A percentile compares a stretch with the other conserved stretches of the same genome.
phyloP scores from a whole-genome alignment of 148 eudicot genomes.

The Vaccinium myrtillus region DNA sequence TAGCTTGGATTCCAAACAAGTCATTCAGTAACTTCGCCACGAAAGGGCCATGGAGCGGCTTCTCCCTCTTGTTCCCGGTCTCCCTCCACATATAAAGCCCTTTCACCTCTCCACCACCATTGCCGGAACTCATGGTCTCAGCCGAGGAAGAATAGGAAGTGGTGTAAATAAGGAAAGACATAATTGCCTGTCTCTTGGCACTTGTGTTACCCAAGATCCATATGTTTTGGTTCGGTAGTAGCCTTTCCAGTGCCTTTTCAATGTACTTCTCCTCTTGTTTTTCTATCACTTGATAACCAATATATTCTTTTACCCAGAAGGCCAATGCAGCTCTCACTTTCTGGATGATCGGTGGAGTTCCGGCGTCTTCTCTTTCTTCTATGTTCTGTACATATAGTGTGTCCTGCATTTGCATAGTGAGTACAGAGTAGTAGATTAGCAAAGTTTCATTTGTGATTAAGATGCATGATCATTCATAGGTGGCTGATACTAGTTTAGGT shows the following conservation, averaged over 20 bases:
- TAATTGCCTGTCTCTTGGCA: conserved; percentile 32
- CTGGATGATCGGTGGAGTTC: conserved; percentile 46
- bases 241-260: conserved; percentile 29
- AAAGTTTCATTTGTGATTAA: background rate
- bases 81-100: conserved; percentile 19
- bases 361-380: conserved; percentile 45
- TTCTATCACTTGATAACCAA: conserved; percentile 34
- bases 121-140: background rate
- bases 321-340: conserved; percentile 43
- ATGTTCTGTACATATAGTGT: conserved; percentile 36
- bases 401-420: conserved; percentile 23
- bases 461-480: background rate
- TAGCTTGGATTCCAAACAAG: conserved; percentile 55
- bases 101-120: background rate
- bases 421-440: background rate
- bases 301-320: conserved; percentile 52
- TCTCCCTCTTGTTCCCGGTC: conserved; percentile 17
- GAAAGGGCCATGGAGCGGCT: conserved; percentile 48
- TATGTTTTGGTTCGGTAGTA: conserved; percentile 27
- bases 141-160: background rate
- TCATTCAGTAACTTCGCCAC: conserved; percentile 47
- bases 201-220: conserved; percentile 33
- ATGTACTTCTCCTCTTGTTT: conserved; percentile 31
- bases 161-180: conserved; percentile 46
- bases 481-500: background rate